Evolutionary conservation across 148 eudicot genomes (phyloP), one percentile per base, ranked within the genome.

Genomic region (Talinum fruticosum): DNA sequence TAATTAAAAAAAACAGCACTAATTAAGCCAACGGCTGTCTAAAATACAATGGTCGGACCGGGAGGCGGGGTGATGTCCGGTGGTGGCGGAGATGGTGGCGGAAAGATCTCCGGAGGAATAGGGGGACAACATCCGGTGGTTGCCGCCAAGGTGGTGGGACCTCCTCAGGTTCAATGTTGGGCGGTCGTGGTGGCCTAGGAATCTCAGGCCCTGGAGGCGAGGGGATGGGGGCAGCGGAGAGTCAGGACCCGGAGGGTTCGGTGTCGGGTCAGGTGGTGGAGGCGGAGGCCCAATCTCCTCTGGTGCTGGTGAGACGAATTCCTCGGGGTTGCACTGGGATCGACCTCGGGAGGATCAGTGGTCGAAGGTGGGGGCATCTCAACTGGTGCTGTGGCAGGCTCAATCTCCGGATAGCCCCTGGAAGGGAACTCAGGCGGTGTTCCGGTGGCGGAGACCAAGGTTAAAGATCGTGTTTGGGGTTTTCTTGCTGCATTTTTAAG

Each of bases 81-180:
- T 5, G 67, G 70, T 1, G 83, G 83, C 6, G 70, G 75, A 13
- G 49, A 59, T 10, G 79, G 83, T 2, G 79, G 82, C 2, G 79
- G 83, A 41, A 57, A 57, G 45, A 80, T 65, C 33, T 80, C 74
- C 2, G 79, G 67, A 1, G 67, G 67, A 62, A 10, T 59, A 5
- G 65, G 71, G 76, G 83, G 16, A 59, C 51, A 10, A 69, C 75
- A 61, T 80, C 83, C 24, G 83, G 83, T 12, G 83, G 82, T n/a
- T 38, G 76, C 29, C n/a, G 76, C 0, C 66, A 69, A 6, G 67
- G 67, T 14, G 77, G 78, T 32, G 79, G 79, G 13, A 76, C 18
- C 2, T 75, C 44, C 4, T 80, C 83, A 29, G 83, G 83, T 59
- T 69, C 59, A 53, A 2, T 53, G n/a, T n/a, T n/a, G n/a, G n/a